A percentile compares a stretch with the other conserved stretches of the same genome.
These are phyloP conservation scores for Lagenidium giganteum DNA, from an alignment of 352 stramenopile species.

Conservation along the genomic window DNA sequence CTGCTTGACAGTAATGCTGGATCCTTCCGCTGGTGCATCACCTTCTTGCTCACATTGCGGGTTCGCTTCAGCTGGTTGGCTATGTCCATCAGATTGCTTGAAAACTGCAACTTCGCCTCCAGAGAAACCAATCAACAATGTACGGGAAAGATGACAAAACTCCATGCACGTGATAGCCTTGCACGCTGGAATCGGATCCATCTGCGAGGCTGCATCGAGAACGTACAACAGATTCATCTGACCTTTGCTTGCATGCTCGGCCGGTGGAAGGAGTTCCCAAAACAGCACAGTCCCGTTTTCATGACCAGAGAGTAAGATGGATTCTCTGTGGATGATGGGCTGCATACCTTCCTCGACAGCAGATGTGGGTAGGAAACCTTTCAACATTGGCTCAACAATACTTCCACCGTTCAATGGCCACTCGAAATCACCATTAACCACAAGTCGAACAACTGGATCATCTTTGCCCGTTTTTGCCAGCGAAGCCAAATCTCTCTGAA, in stretches of 20 bases:
- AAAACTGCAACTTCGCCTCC: conserved; percentile 53
- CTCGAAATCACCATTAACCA: conserved; percentile 45
- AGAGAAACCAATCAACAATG: conserved; percentile 43
- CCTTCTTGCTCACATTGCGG: too few relatives aligned
- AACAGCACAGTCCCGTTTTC: conserved; percentile 48
- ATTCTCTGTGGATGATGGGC: conserved; percentile 29
- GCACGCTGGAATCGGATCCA: conserved; percentile 26
- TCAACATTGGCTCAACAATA: conserved; percentile 44
- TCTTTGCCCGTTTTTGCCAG: conserved; percentile 26
- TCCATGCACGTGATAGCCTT: conserved; percentile 32
- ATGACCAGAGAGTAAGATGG: conserved; percentile 55
- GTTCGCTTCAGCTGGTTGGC: too few relatives aligned
- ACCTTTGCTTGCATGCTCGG: conserved; percentile 47
- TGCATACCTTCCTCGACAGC: conserved; percentile 14
- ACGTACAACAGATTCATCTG: conserved; percentile 49
- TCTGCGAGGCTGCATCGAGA: conserved; percentile 31
- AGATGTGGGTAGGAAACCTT: conserved; percentile 34
- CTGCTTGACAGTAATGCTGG: too few relatives aligned
- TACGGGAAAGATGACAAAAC: conserved; percentile 42
- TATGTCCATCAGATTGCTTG: too few relatives aligned
- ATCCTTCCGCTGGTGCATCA: background rate
- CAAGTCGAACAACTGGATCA: conserved; percentile 27
- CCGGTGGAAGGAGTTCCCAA: conserved; percentile 48
- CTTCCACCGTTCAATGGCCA: conserved; percentile 70
- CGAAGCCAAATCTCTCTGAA: conserved; percentile 44